Evolutionary conservation across 306 rosid genomes (phyloP).

Genomic region (Pyrus bretschneideri): DNA sequence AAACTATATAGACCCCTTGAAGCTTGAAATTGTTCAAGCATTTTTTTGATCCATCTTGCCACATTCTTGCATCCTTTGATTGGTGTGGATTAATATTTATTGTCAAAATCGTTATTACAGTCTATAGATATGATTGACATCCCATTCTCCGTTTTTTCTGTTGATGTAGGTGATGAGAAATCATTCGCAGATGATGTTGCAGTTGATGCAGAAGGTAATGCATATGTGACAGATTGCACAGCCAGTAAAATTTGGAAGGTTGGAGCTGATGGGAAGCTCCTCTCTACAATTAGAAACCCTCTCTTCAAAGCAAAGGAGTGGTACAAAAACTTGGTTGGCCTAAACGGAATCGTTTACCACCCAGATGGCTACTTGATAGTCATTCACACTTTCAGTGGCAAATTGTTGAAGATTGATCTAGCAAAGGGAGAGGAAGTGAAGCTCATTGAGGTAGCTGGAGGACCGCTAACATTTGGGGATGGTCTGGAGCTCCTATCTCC

Average conservation of each 20-base stretch:
- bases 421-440: conserved; percentile 59
- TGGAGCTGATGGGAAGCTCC: conserved; percentile 54
- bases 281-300: conserved; percentile 54
- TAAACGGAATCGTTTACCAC: conserved; percentile 86
- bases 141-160: background rate
- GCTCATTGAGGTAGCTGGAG: conserved; percentile 41
- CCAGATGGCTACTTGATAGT: conserved; percentile 76
- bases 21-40: background rate
- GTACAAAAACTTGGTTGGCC: conserved; percentile 68
- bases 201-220: conserved; percentile 79
- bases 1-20: background rate
- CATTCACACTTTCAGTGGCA: conserved; percentile 68
- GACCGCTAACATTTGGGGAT: conserved; percentile 63
- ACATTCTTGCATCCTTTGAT: background rate
- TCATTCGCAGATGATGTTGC: conserved; percentile 78
- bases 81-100: background rate
- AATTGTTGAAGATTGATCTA: conserved; percentile 63
- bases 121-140: background rate
- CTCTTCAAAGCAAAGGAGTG: conserved; percentile 61
- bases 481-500: conserved; percentile 71
- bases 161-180: conserved; percentile 60
- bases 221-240: conserved; percentile 65
- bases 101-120: background rate
- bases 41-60: background rate
- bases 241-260: conserved; percentile 79